phyloP scores from a whole-genome alignment of 805 yeast species.

The Candida xyloterini region DNA sequence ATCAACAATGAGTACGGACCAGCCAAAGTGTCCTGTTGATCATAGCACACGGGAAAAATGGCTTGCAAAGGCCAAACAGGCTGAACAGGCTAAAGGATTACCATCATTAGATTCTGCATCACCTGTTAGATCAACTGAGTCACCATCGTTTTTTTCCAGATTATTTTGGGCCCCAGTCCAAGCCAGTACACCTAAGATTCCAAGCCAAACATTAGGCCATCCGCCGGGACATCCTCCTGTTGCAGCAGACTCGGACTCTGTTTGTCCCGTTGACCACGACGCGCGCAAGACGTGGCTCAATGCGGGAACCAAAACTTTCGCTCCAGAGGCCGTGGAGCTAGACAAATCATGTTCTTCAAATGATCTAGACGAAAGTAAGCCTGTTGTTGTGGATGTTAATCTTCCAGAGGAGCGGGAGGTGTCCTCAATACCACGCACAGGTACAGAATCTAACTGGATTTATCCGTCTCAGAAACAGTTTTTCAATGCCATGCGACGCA shows the following conservation, averaged over 20 bases:
- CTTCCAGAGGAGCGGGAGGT: constrained; percentile 74
- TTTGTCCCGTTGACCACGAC: constrained; percentile 10
- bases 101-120: not conserved
- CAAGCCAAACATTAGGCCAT: not conserved
- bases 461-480: constrained; percentile 96
- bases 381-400: constrained; percentile 28
- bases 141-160: constrained; percentile 1
- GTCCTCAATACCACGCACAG: constrained; percentile 82
- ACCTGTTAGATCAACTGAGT: not conserved
- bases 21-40: constrained; percentile 64
- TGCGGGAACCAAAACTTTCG: constrained; percentile 14
- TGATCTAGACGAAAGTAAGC: constrained; percentile 35
- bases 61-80: constrained; percentile 39
- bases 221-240: constrained; percentile 4
- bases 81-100: constrained; percentile 13
- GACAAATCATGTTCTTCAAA: constrained; percentile 44
- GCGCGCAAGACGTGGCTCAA: constrained; percentile 12
- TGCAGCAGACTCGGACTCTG: not conserved
- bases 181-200: not conserved
- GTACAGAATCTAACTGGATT: constrained; percentile 71
- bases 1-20: constrained; percentile 23
- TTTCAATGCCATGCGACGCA: constrained; percentile 89
- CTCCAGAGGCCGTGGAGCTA: constrained; percentile 39
- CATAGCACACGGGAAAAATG: constrained; percentile 58
- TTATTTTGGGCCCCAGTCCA: constrained; percentile 10